phyloP scores from a whole-genome alignment of 176 grass and related monocot genomes.

The Tillandsia leiboldiana region DNA sequence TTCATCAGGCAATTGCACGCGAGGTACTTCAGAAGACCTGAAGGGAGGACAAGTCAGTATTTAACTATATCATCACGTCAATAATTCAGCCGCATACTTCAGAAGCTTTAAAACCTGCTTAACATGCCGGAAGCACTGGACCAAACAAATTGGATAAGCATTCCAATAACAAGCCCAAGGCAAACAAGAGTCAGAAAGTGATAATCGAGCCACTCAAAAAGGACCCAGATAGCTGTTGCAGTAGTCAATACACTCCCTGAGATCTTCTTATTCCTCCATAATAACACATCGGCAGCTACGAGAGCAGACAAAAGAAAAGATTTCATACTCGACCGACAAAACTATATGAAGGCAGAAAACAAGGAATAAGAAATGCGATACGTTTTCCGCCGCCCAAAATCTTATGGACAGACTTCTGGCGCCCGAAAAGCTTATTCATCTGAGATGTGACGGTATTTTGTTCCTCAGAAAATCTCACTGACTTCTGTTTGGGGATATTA shows the following conservation, averaged over 20 bases:
- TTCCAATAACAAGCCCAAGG: slow-evolving; percentile 49
- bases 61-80: not conserved
- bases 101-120: slow-evolving; percentile 24
- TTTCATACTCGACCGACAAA: not conserved
- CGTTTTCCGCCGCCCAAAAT: slow-evolving; percentile 66
- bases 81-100: not conserved
- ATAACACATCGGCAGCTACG: slow-evolving; percentile 66
- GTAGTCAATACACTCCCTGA: slow-evolving; percentile 59
- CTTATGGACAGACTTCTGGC: slow-evolving; percentile 39
- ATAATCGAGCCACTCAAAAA: slow-evolving; percentile 87
- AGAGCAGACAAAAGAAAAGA: not conserved
- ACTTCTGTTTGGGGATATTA: slow-evolving; percentile 41
- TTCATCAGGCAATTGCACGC: slow-evolving; percentile 52
- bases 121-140: slow-evolving; percentile 37
- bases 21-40: slow-evolving; percentile 40
- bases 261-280: slow-evolving; percentile 98
- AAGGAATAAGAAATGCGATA: slow-evolving; percentile 24
- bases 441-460: slow-evolving; percentile 31
- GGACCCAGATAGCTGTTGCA: slow-evolving; percentile 59
- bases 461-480: slow-evolving; percentile 28
- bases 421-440: slow-evolving; percentile 40
- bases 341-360: not conserved
- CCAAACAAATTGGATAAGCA: slow-evolving; percentile 71
- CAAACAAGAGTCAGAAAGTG: slow-evolving; percentile 54
- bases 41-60: slow-evolving; percentile 18